These are phyloP conservation scores for Silene conica DNA, from an alignment of 148 eudicot species.

Conservation along the genomic window DNA sequence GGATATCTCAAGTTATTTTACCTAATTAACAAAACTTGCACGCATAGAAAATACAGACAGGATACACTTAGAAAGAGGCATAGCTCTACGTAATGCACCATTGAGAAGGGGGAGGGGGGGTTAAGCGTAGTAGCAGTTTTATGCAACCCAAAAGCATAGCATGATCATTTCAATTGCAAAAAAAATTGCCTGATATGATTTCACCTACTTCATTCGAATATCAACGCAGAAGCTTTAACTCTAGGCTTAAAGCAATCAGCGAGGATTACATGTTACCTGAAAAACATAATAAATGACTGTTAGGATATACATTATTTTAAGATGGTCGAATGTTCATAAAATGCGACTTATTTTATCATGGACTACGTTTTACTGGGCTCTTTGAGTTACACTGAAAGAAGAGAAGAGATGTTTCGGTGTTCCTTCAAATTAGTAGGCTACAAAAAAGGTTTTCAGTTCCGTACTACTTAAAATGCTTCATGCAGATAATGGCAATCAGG, in stretches of 20 bases:
- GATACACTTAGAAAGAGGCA: neutral
- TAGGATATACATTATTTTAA: neutral
- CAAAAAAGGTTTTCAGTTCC: too few relatives aligned
- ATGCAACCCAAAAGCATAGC: neutral
- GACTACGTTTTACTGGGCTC: too few relatives aligned
- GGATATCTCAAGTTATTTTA: neutral
- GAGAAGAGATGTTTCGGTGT: too few relatives aligned
- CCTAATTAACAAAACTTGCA: slow-evolving; percentile 17
- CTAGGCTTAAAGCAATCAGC: neutral
- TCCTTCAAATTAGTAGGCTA: too few relatives aligned
- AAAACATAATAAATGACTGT: neutral
- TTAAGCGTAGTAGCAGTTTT: too few relatives aligned
- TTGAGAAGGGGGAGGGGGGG: neutral
- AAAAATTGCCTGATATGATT: neutral
- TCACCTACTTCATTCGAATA: neutral
- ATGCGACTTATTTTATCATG: neutral
- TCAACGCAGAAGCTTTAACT: neutral
- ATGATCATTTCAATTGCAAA: neutral
- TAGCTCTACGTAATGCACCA: neutral
- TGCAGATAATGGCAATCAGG: too few relatives aligned
- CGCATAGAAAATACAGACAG: slow-evolving; percentile 8
- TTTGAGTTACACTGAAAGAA: too few relatives aligned
- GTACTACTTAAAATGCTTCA: too few relatives aligned
- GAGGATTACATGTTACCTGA: slow-evolving; percentile 16
- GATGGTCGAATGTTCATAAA: neutral